Evolutionary conservation across 2,329 filamentous ascomycete species (phyloP).

Genomic region (Ceratocystis variospora): DNA sequence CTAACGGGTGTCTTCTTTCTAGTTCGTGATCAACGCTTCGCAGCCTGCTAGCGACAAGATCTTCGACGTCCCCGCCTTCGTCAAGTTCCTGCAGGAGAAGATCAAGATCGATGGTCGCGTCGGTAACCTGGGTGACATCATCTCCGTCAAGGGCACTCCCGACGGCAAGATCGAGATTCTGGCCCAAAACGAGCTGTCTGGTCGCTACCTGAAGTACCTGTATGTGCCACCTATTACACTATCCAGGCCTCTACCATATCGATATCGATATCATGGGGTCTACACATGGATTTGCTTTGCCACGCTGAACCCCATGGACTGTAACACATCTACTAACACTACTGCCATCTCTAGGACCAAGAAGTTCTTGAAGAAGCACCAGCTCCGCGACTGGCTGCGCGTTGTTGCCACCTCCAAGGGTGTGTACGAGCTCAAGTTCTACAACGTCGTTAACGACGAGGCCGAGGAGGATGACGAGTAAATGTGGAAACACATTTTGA

Average conservation of each 20-base stretch:
- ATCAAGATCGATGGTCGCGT: constrained; percentile 99
- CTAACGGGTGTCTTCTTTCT: constrained; percentile 14
- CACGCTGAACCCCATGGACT: not conserved
- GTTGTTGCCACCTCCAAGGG: constrained; percentile 96
- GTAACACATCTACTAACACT: not conserved
- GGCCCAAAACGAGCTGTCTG: constrained; percentile 94
- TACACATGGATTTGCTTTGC: not conserved
- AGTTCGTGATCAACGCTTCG: constrained; percentile 99
- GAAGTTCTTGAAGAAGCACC: constrained; percentile 99
- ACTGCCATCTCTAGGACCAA: constrained; percentile 55
- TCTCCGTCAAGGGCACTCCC: constrained; percentile 78
- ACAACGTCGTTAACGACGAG: constrained; percentile 99
- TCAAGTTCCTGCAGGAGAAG: constrained; percentile 99
- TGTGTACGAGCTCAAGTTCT: constrained; percentile 99
- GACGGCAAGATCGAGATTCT: constrained; percentile 98
- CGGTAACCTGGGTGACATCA: constrained; percentile 89
- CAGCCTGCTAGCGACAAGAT: constrained; percentile 99
- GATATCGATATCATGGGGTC: too few species aligned
- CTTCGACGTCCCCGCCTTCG: constrained; percentile 96
- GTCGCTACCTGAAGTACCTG: constrained; percentile 99
- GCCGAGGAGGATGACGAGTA: constrained; percentile 98
- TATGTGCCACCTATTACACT: constrained; percentile 36
- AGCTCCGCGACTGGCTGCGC: constrained; percentile 99
- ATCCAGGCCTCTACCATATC: constrained; percentile 21
- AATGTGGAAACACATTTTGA: constrained; percentile 27